Evolutionary conservation across 139 green algal genomes (phyloP).

Genomic region (Micractinium conductrix): DNA sequence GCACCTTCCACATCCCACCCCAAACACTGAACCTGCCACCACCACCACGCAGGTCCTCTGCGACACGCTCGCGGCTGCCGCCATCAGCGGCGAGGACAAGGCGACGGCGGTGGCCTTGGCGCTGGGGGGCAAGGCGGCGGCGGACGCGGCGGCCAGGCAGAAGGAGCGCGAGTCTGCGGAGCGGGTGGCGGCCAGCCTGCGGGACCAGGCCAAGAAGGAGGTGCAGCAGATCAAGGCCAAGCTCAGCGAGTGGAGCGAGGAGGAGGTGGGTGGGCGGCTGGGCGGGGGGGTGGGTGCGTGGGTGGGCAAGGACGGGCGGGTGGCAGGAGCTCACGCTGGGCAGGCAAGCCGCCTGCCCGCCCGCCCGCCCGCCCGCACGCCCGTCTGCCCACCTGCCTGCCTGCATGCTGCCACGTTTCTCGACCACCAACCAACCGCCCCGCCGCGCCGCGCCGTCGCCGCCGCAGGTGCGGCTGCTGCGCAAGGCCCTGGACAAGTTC

Average conservation of each 20-base stretch:
- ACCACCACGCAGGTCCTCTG: too few relatives aligned
- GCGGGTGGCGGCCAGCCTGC: constrained; percentile 30
- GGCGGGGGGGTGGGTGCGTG: too few relatives aligned
- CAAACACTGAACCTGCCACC: too few relatives aligned
- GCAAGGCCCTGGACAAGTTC: constrained; percentile 92
- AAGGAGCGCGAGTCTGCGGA: constrained; percentile 38
- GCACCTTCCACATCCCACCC: too few relatives aligned
- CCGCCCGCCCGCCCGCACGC: background rate
- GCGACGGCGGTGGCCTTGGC: constrained; percentile 1
- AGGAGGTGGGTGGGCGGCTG: constrained; percentile 39
- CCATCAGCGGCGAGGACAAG: constrained; percentile 14
- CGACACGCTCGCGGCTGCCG: constrained; percentile 41
- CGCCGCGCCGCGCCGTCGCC: background rate
- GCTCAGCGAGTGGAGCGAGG: constrained; percentile 51
- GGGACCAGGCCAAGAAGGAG: constrained; percentile 34
- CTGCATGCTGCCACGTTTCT: background rate
- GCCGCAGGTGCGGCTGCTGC: constrained; percentile 86
- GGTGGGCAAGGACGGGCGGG: too few relatives aligned
- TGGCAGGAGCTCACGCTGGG: too few relatives aligned
- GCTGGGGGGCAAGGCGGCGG: constrained; percentile 15
- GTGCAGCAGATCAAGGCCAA: constrained; percentile 25
- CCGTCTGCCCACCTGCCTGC: background rate
- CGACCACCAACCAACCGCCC: background rate
- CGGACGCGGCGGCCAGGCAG: constrained; percentile 28
- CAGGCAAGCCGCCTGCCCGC: too few relatives aligned